Percentiles rank a stretch among this genome's conserved stretches.
Evolutionary conservation across 148 eudicot species (phyloP).

Genomic region (Chenopodium formosanum): DNA sequence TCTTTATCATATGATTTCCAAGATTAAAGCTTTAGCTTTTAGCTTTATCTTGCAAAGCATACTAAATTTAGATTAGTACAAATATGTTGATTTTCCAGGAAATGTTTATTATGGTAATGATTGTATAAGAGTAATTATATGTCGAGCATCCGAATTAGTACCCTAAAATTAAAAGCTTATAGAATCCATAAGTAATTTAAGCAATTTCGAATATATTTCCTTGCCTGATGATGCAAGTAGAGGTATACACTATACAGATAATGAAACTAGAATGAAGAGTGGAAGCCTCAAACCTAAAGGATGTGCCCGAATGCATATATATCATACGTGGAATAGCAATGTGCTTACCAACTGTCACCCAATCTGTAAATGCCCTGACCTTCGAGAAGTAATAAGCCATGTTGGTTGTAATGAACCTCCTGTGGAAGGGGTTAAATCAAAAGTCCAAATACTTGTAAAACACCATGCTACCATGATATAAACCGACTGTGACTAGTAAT

Average conservation of each 20-base stretch:
- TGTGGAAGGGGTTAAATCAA: conserved; percentile 24
- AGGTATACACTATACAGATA: not conserved
- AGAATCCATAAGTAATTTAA: not conserved
- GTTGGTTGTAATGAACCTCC: conserved; percentile 99
- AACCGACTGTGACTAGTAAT: not conserved
- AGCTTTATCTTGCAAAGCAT: not conserved
- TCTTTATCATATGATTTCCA: not conserved
- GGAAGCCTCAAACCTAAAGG: not conserved
- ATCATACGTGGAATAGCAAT: not conserved
- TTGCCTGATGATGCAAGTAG: not conserved
- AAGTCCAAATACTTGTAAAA: not conserved
- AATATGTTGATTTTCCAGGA: not conserved
- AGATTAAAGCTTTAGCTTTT: not conserved
- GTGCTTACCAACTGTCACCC: conserved; percentile 83
- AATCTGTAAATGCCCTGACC: conserved; percentile 95
- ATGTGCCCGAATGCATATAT: not conserved
- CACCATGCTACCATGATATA: conserved; percentile 10
- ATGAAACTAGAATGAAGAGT: not conserved
- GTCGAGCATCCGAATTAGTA: not conserved
- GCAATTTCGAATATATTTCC: not conserved
- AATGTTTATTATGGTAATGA: not conserved
- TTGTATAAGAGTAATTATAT: not conserved
- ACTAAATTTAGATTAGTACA: not conserved
- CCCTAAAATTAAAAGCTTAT: not conserved
- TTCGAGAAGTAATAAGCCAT: conserved; percentile 85